Evolutionary conservation across 2,329 filamentous ascomycete genomes (phyloP).

Genomic region (Fusarium udum): DNA sequence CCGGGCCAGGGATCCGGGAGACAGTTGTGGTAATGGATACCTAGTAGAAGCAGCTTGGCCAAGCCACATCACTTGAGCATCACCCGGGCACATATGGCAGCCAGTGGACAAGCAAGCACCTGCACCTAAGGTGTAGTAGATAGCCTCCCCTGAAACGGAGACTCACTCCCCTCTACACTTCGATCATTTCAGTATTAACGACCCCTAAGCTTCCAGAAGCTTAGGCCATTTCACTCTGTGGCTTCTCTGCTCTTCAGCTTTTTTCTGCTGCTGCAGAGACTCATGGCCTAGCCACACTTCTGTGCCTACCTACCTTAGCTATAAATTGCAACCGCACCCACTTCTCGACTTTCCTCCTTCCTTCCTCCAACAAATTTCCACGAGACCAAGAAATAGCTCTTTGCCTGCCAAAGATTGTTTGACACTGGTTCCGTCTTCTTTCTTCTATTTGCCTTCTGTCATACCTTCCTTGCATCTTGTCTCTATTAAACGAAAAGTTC

Average conservation of each 20-base stretch:
- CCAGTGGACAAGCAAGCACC: background rate
- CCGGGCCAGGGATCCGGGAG: background rate
- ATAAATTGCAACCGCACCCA: constrained; percentile 11
- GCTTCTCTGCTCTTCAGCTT: background rate
- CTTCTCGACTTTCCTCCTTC: background rate
- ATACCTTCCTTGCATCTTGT: too few species aligned
- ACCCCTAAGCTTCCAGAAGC: background rate
- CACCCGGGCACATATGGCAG: background rate
- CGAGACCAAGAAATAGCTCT: background rate
- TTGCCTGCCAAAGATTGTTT: background rate
- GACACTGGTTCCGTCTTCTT: background rate
- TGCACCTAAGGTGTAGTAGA: background rate
- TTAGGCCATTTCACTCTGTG: background rate
- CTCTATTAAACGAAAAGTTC: background rate
- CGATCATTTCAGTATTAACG: background rate
- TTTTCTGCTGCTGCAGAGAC: background rate
- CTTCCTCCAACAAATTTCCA: constrained; percentile 1
- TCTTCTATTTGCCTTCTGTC: background rate
- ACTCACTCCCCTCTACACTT: background rate
- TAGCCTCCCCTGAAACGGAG: background rate
- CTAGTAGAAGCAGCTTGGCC: background rate
- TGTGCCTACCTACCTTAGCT: background rate
- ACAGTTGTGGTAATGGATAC: background rate
- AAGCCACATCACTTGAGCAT: background rate
- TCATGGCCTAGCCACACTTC: background rate